phyloP scores from a whole-genome alignment of 148 eudicot species.

The Spergularia bocconei region DNA sequence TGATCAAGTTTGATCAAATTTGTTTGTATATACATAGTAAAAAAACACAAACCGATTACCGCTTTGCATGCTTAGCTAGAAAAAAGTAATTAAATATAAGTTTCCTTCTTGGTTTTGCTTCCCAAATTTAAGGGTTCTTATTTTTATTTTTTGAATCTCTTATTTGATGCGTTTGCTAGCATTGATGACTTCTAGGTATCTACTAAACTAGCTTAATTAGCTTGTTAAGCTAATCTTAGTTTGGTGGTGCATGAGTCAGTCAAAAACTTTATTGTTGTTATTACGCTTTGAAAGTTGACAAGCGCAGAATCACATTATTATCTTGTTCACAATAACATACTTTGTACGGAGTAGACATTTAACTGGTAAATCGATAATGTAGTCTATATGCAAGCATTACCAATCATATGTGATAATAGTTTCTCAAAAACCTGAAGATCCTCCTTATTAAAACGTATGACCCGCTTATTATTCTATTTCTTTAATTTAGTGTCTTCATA shows the following conservation, averaged over 20 bases:
- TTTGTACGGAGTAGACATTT: too few relatives aligned
- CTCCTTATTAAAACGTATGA: too few relatives aligned
- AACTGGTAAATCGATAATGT: too few relatives aligned
- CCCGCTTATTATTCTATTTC: too few relatives aligned
- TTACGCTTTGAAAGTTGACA: background rate
- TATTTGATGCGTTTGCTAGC: background rate
- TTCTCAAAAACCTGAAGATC: too few relatives aligned
- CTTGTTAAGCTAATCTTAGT: background rate
- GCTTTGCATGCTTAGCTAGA: background rate
- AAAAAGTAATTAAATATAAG: background rate
- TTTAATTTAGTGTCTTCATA: too few relatives aligned
- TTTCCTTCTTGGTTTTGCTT: slow-evolving; percentile 6
- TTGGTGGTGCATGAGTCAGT: slow-evolving; percentile 6
- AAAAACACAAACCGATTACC: background rate
- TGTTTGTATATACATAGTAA: slow-evolving; percentile 33
- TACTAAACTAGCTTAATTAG: background rate
- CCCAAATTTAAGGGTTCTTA: background rate
- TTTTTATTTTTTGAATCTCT: background rate
- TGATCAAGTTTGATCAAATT: slow-evolving; percentile 20
- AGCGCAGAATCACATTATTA: too few relatives aligned
- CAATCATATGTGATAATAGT: too few relatives aligned
- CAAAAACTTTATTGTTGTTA: background rate
- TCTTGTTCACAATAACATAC: too few relatives aligned
- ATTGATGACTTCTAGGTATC: background rate
- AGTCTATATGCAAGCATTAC: too few relatives aligned